Conservation (phyloP, 257 asterid genomes). For the Ajuga chamaepitys region DNA sequence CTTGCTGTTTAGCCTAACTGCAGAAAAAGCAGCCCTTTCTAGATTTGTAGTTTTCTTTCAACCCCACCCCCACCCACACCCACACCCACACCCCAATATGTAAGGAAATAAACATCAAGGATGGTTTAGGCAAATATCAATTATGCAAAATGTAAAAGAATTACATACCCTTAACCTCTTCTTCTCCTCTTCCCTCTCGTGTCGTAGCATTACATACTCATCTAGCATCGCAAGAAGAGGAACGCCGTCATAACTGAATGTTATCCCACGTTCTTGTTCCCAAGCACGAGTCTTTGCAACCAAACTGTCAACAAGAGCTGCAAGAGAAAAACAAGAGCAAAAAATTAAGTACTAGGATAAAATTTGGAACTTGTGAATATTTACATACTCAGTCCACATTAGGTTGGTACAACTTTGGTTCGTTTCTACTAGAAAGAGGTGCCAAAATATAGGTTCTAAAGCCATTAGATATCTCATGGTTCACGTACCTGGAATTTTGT, state of each 20-base stretch:
- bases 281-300: conserved; percentile 83
- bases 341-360: background rate
- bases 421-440: background rate
- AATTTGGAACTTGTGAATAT: background rate
- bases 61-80: too few species aligned
- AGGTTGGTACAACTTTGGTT: background rate
- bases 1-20: too few species aligned
- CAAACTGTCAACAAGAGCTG: conserved; percentile 86
- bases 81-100: too few species aligned
- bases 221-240: conserved; percentile 99
- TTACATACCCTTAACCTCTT: conserved; percentile 81
- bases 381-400: background rate
- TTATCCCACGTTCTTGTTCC: conserved; percentile 79
- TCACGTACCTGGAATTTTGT: conserved; percentile 60
- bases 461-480: background rate
- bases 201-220: conserved; percentile 92
- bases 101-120: too few species aligned
- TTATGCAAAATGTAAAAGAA: background rate
- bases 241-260: conserved; percentile 89
- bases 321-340: conserved; percentile 17
- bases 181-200: conserved; percentile 96
- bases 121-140: too few species aligned
- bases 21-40: too few species aligned
- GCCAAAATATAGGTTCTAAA: background rate
- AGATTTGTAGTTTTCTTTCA: too few species aligned